phyloP scores from a whole-genome alignment of 192 early-diverging fungal species.

The Umbelopsis sp. region DNA sequence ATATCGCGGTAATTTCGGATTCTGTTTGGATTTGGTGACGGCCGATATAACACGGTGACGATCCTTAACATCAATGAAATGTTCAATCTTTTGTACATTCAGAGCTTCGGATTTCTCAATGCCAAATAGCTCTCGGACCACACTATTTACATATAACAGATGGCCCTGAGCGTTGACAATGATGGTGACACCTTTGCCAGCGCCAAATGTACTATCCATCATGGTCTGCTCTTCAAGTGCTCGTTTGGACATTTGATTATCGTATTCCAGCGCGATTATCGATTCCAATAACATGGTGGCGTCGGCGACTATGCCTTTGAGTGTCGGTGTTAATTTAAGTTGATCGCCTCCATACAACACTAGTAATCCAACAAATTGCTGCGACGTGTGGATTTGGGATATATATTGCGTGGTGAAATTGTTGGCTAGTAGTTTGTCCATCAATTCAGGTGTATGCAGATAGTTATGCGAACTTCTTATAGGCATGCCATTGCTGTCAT shows the following conservation, averaged over 20 bases:
- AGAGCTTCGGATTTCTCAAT: neutral
- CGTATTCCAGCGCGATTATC: slow-evolving; percentile 4
- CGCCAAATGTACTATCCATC: neutral
- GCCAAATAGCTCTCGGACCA: neutral
- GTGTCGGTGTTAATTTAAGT: neutral
- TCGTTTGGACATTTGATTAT: neutral
- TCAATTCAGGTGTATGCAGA: neutral
- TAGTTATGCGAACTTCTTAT: neutral
- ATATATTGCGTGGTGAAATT: neutral
- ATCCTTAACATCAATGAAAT: slow-evolving; percentile 19
- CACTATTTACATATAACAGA: neutral
- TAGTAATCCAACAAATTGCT: neutral
- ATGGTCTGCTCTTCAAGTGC: neutral
- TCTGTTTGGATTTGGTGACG: slow-evolving; percentile 15
- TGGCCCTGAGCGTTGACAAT: slow-evolving; percentile 4
- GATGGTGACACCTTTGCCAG: neutral
- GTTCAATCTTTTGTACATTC: neutral
- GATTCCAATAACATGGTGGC: slow-evolving; percentile 1
- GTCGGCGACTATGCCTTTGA: neutral
- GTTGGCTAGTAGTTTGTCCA: neutral
- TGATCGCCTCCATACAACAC: neutral
- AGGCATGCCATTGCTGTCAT: neutral
- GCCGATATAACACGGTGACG: neutral
- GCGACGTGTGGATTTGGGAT: neutral
- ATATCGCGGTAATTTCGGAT: neutral